Evolutionary conservation across 805 yeast species (phyloP).

Genomic region (Starmerella sirachaensis): DNA sequence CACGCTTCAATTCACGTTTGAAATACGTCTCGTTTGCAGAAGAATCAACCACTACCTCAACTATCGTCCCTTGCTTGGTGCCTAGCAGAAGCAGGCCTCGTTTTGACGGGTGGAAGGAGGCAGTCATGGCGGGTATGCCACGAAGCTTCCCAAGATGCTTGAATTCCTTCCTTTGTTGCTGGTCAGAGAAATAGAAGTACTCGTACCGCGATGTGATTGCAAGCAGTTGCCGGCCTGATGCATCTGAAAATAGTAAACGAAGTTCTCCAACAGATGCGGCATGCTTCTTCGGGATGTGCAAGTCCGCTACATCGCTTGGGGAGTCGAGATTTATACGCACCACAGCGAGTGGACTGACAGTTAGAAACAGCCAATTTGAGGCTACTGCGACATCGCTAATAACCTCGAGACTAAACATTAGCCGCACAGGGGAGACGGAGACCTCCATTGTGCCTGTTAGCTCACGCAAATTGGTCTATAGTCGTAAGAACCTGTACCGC

Average conservation of each 20-base stretch:
- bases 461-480: conserved; percentile 18
- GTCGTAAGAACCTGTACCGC: not conserved
- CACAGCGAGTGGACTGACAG: conserved; percentile 41
- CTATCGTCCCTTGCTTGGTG: conserved; percentile 37
- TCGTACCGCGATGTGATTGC: conserved; percentile 38
- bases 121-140: conserved; percentile 34
- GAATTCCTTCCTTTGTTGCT: conserved; percentile 34
- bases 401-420: conserved; percentile 38
- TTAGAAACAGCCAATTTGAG: conserved; percentile 44
- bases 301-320: conserved; percentile 46
- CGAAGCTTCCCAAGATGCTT: conserved; percentile 38
- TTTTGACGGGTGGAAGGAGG: conserved; percentile 34
- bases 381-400: conserved; percentile 43
- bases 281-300: conserved; percentile 25
- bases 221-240: conserved; percentile 41
- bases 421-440: conserved; percentile 35
- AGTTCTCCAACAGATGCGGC: conserved; percentile 26
- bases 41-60: conserved; percentile 37
- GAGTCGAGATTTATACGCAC: conserved; percentile 53
- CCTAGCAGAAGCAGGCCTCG: conserved; percentile 42
- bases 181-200: conserved; percentile 32
- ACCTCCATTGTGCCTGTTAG: conserved; percentile 27
- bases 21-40: conserved; percentile 33
- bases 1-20: conserved; percentile 33
- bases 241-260: conserved; percentile 37